Evolutionary conservation across 2,329 filamentous ascomycete species (phyloP).

Genomic region (Myriosclerotinia curreyana): DNA sequence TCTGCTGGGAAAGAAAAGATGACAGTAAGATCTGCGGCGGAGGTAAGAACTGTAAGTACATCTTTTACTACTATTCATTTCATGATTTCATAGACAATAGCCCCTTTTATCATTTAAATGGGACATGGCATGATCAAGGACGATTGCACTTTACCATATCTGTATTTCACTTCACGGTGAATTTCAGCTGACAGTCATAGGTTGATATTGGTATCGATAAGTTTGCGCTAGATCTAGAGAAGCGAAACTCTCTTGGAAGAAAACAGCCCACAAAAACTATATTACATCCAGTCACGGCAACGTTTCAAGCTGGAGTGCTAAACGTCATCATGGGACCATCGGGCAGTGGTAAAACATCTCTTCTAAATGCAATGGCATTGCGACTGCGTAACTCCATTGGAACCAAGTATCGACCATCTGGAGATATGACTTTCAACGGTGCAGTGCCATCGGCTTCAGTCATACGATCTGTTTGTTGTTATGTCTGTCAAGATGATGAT

Average conservation of each 20-base stretch:
- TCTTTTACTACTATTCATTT: background rate
- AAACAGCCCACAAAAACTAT: slow-evolving; percentile 57
- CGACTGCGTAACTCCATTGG: slow-evolving; percentile 60
- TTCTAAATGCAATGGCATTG: slow-evolving; percentile 70
- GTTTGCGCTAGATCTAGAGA: slow-evolving; percentile 63
- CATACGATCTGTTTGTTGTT: slow-evolving; percentile 69
- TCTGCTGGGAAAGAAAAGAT: slow-evolving; percentile 71
- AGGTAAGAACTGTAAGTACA: slow-evolving; percentile 47
- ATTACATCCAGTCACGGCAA: slow-evolving; percentile 62
- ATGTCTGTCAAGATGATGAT: slow-evolving; percentile 76
- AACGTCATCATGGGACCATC: slow-evolving; percentile 82
- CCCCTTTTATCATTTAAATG: background rate
- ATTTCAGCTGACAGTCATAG: background rate
- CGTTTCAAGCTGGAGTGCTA: slow-evolving; percentile 64
- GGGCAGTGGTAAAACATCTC: slow-evolving; percentile 71
- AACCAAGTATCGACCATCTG: slow-evolving; percentile 60
- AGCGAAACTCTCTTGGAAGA: slow-evolving; percentile 52
- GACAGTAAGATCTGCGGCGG: slow-evolving; percentile 49
- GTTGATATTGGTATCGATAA: slow-evolving; percentile 64
- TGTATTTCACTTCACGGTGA: background rate
- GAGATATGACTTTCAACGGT: slow-evolving; percentile 67
- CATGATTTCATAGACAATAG: background rate
- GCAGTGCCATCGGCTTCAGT: slow-evolving; percentile 65
- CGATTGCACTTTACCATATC: background rate
- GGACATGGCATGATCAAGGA: background rate